Conservation (phyloP, 495 filamentous ascomycete genomes). For the Mycothermus thermophilus region DNA sequence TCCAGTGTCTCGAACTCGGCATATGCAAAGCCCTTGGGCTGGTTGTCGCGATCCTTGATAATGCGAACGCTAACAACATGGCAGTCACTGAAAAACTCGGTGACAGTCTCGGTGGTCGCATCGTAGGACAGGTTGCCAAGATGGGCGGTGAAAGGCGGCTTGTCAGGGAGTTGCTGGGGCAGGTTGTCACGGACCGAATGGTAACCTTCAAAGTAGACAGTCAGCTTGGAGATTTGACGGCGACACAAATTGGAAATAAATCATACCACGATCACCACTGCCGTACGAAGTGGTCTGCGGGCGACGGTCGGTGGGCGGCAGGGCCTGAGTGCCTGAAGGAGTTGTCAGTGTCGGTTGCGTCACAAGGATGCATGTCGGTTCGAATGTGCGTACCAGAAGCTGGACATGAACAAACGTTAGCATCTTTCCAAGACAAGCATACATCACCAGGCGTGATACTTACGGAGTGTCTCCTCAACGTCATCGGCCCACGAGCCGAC, state of each 20-base stretch:
- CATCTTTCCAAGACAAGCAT: neutral
- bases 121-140: conserved; percentile 94
- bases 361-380: neutral
- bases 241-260: neutral
- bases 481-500: conserved; percentile 94
- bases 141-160: conserved; percentile 89
- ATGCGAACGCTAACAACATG: conserved; percentile 80
- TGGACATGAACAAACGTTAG: no score
- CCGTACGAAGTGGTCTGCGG: conserved; percentile 14
- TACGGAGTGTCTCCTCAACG: conserved; percentile 77
- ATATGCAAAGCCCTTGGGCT: conserved; percentile 96
- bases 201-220: conserved; percentile 33
- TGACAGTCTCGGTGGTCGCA: conserved; percentile 63
- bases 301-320: conserved; percentile 30
- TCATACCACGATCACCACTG: conserved; percentile 24
- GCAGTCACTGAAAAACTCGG: conserved; percentile 74
- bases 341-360: conserved; percentile 3
- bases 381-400: conserved; percentile 1
- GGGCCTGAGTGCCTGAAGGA: conserved; percentile 29
- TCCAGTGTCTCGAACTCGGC: conserved; percentile 83
- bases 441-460: conserved; percentile 10
- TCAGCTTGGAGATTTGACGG: neutral
- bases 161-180: conserved; percentile 58
- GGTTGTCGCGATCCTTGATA: conserved; percentile 83
- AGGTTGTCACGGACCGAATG: conserved; percentile 59